Evolutionary conservation across 2,329 filamentous ascomycete genomes (phyloP).

Genomic region (Periconia sp.): DNA sequence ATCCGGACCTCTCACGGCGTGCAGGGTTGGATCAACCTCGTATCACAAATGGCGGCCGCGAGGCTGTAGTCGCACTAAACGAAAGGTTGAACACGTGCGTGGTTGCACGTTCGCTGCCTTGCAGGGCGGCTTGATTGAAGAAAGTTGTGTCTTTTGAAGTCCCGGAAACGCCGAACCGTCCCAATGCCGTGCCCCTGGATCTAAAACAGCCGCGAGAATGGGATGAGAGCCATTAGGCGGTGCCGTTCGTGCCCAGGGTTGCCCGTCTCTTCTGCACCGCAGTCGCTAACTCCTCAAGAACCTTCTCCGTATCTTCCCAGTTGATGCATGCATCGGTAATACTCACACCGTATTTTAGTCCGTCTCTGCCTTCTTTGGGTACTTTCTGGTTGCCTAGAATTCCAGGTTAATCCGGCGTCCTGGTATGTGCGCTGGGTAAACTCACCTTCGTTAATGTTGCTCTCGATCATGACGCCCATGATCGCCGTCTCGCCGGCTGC

Average conservation of each 20-base stretch:
- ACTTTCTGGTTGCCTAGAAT: conserved; percentile 82
- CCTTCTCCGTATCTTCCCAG: conserved; percentile 86
- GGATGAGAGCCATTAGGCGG: conserved; percentile 23
- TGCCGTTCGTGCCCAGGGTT: conserved; percentile 41
- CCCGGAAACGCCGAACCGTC: conserved; percentile 31
- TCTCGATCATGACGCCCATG: conserved; percentile 99
- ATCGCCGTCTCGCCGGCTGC: conserved; percentile 82
- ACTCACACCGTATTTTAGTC: conserved; percentile 89
- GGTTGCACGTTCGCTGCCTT: neutral
- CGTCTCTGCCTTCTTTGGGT: conserved; percentile 80
- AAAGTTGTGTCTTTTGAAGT: conserved; percentile 2
- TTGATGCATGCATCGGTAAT: conserved; percentile 97
- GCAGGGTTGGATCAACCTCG: no score
- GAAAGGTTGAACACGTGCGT: neutral
- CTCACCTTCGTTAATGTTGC: conserved; percentile 90
- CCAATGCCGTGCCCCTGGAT: conserved; percentile 18
- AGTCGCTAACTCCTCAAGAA: conserved; percentile 78
- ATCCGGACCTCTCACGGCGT: no score
- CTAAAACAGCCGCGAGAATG: conserved; percentile 8
- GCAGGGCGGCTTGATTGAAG: conserved; percentile 5
- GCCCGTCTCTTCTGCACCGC: conserved; percentile 78
- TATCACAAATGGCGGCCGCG: conserved; percentile 1
- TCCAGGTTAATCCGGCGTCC: conserved; percentile 13
- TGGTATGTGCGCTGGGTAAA: conserved; percentile 9
- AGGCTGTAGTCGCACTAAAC: neutral